Evolutionary conservation across 768 basidiomycete species (phyloP).

Genomic region (Coprinopsis cinerea): DNA sequence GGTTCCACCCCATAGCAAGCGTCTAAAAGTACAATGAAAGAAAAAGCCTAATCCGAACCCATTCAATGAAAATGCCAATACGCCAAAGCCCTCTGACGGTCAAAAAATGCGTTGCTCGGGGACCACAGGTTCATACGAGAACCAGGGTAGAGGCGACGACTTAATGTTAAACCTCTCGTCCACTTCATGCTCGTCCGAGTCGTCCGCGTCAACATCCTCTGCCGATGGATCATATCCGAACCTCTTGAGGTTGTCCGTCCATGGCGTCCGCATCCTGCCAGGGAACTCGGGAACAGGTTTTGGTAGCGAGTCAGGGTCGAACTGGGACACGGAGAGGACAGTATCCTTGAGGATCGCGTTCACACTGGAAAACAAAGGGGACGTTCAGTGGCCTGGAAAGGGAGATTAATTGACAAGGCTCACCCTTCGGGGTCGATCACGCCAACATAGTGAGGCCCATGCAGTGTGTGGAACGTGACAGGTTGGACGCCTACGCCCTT

Average conservation of each 20-base stretch:
- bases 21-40: no score
- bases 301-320: not conserved
- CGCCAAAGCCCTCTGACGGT: no score
- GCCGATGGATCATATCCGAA: conserved; percentile 7
- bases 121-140: not conserved
- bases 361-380: not conserved
- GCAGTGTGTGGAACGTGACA: conserved; percentile 18
- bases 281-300: not conserved
- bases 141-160: no score
- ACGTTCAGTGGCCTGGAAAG: not conserved
- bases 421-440: conserved; percentile 21
- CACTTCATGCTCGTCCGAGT: not conserved
- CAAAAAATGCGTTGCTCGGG: not conserved
- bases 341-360: conserved; percentile 5
- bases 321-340: not conserved
- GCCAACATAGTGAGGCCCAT: conserved; percentile 25
- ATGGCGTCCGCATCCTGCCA: conserved; percentile 9
- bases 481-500: conserved; percentile 15
- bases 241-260: conserved; percentile 2
- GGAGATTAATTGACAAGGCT: no score
- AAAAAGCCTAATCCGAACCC: no score
- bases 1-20: no score
- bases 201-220: not conserved
- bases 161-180: not conserved
- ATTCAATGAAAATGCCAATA: no score